Evolutionary conservation across 2,329 filamentous ascomycete genomes (phyloP).

Genomic region (Aspergillus neotritici): DNA sequence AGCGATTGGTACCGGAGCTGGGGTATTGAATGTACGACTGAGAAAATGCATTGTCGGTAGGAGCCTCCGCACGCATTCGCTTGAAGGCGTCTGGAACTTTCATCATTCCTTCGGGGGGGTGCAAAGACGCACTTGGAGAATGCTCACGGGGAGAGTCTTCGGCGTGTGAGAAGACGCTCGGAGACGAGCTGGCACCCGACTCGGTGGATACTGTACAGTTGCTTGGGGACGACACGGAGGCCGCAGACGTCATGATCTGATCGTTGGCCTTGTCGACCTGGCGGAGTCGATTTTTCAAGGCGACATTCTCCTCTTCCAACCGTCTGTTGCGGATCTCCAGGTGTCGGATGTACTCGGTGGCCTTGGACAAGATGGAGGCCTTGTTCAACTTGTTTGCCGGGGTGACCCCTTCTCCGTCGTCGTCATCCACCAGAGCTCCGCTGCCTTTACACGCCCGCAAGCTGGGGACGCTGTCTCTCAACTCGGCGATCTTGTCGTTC

Average conservation of each 20-base stretch:
- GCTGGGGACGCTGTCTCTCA: conserved; percentile 87
- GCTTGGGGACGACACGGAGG: conserved; percentile 38
- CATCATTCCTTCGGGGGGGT: conserved; percentile 40
- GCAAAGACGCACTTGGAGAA: conserved; percentile 22
- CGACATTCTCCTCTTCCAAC: conserved; percentile 72
- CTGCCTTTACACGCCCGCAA: conserved; percentile 67
- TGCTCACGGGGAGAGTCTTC: conserved; percentile 33
- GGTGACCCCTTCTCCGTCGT: conserved; percentile 74
- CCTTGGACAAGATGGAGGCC: conserved; percentile 91
- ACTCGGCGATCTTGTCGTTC: conserved; percentile 91
- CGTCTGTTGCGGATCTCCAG: conserved; percentile 84
- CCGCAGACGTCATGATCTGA: conserved; percentile 34
- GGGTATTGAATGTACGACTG: conserved; percentile 36
- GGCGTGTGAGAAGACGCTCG: conserved; percentile 37
- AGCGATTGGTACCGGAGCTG: conserved; percentile 20
- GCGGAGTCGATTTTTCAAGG: conserved; percentile 71
- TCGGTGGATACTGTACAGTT: conserved; percentile 35
- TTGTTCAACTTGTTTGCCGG: conserved; percentile 95
- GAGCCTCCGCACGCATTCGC: conserved; percentile 34
- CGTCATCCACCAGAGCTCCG: conserved; percentile 52
- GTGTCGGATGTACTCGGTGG: conserved; percentile 92
- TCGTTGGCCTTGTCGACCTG: conserved; percentile 64
- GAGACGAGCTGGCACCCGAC: conserved; percentile 32
- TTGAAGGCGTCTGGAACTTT: conserved; percentile 41
- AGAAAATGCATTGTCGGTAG: conserved; percentile 31